Base-by-base conservation (phyloP, 2,329 filamentous ascomycete species). In the Nothophaeocryptopus gaeumannii region DNA sequence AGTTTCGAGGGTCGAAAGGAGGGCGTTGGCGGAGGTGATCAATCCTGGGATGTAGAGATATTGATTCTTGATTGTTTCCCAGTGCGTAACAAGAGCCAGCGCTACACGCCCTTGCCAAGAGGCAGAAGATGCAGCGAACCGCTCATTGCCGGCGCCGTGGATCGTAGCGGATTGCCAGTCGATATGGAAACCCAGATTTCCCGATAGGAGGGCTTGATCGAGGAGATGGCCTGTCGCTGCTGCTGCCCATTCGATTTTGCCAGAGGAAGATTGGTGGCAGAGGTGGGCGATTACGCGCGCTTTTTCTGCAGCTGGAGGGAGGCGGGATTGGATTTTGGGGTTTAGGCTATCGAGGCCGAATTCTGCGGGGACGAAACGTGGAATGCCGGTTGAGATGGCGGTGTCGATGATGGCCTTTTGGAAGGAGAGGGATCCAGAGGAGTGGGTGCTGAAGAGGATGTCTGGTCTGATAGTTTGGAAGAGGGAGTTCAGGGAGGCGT, bases 81-180 rank as follows among this genome's bases (percentile, higher is more conserved):
- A 72, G 30, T 65, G 55, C 41, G 54, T 12, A 0, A 71, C 44
- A 1, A 67, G 53, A 8, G 56, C 53, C 3, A 48, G 51, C 3
- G 70, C 60, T 1, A 67, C 62, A 10, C 54, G 46, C 2, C 68
- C 67, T 1, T 66, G 60, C 60, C 64, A 65, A 44, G 51, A 47
- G 5, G 67, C 56, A 12, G 67, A 71, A 12, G 66, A 67, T 1
- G 61, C 68, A 11, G 70, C 63, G 48, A 72, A 72, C 0, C 33
- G 37, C 47, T 70, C 68, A 3, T 59, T 58, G 8, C 68, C 70
- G 1, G 55, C 60, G 5, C 69, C 70, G 16, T 69, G 65, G 3
- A 72, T 56, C 1, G 68, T 70, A 1, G 66, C 67, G 46, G 67
- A 71, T 16, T 70, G 65, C 69, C 70, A 72, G 51, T 68, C 58